Percentiles rank a stretch among this genome's conserved stretches.
These are phyloP conservation scores for Saksenaea vasiformis DNA, from an alignment of 371 early-diverging fungal genomes.

Conservation along the genomic window DNA sequence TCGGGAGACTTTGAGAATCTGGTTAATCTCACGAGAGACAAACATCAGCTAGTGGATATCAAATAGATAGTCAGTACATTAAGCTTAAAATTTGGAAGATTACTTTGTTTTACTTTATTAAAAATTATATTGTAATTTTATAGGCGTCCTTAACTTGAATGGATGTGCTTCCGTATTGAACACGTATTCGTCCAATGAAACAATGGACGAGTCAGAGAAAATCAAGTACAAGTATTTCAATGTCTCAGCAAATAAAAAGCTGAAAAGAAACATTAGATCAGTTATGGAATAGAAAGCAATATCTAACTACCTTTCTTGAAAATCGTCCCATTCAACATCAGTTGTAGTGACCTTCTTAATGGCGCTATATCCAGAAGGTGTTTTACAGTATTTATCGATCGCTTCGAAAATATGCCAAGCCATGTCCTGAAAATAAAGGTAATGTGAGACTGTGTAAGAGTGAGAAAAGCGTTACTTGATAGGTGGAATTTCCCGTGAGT, in stretches of 20 bases:
- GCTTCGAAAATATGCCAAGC: slow-evolving; percentile 72
- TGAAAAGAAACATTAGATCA: slow-evolving; percentile 13
- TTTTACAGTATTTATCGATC: slow-evolving; percentile 41
- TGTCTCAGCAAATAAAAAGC: slow-evolving; percentile 92
- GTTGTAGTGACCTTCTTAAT: slow-evolving; percentile 31
- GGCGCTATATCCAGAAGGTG: slow-evolving; percentile 44
- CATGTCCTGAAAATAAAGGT: slow-evolving; percentile 67
- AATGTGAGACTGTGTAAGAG: slow-evolving; percentile 67
- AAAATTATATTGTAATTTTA: neutral
- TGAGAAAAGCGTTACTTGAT: slow-evolving; percentile 60
- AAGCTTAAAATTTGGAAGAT: too few species aligned
- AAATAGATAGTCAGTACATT: neutral
- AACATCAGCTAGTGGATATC: slow-evolving; percentile 18
- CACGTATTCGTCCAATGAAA: slow-evolving; percentile 79
- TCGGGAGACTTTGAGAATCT: slow-evolving; percentile 66
- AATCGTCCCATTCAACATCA: slow-evolving; percentile 39
- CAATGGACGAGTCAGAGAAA: slow-evolving; percentile 57
- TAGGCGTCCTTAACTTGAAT: slow-evolving; percentile 22
- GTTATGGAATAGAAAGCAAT: neutral
- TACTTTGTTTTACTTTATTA: neutral
- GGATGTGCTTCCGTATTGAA: slow-evolving; percentile 93
- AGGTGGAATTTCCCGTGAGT: slow-evolving; percentile 66
- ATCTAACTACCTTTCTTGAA: slow-evolving; percentile 49
- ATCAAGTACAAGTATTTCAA: slow-evolving; percentile 92
- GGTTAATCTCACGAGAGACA: slow-evolving; percentile 41